These are phyloP conservation scores for Penicillium herquei DNA, from an alignment of 495 filamentous ascomycete genomes.

Conservation along the genomic window DNA sequence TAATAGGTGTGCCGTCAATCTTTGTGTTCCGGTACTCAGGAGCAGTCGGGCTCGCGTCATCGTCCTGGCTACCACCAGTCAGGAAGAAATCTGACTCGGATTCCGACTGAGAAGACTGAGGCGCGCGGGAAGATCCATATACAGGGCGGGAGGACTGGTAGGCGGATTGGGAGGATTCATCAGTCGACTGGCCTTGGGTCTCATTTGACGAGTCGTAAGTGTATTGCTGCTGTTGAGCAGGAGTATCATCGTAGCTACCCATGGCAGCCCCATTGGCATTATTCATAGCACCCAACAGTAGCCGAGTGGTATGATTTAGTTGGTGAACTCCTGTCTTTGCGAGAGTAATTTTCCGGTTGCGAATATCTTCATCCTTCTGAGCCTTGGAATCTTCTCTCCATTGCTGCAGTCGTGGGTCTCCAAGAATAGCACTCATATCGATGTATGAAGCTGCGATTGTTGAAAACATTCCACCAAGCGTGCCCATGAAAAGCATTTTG, in stretches of 20 bases:
- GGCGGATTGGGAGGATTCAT: not conserved
- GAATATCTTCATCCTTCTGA: conserved; percentile 24
- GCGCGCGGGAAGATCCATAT: not conserved
- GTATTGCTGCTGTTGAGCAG: conserved; percentile 2
- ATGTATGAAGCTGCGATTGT: conserved; percentile 7
- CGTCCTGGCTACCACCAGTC: conserved; percentile 22
- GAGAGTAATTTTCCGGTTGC: conserved; percentile 21
- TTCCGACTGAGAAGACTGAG: conserved; percentile 1
- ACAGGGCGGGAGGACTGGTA: not conserved
- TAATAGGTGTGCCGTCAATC: conserved; percentile 19
- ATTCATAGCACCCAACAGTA: conserved; percentile 1
- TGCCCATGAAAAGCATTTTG: conserved; percentile 22
- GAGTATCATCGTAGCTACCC: not conserved
- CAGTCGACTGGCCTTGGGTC: not conserved
- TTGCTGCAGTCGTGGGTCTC: conserved; percentile 29
- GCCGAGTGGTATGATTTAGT: not conserved
- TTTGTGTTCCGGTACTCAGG: conserved; percentile 30
- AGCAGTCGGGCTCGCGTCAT: conserved; percentile 41
- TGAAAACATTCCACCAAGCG: conserved; percentile 7
- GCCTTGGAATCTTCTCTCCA: conserved; percentile 20
- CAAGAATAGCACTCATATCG: conserved; percentile 12
- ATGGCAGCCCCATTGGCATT: not conserved
- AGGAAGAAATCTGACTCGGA: conserved; percentile 28
- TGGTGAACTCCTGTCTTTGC: not conserved
- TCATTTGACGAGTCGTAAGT: not conserved